phyloP scores from a whole-genome alignment of 179 eudicot species.

The Heliamphora pulchella region DNA sequence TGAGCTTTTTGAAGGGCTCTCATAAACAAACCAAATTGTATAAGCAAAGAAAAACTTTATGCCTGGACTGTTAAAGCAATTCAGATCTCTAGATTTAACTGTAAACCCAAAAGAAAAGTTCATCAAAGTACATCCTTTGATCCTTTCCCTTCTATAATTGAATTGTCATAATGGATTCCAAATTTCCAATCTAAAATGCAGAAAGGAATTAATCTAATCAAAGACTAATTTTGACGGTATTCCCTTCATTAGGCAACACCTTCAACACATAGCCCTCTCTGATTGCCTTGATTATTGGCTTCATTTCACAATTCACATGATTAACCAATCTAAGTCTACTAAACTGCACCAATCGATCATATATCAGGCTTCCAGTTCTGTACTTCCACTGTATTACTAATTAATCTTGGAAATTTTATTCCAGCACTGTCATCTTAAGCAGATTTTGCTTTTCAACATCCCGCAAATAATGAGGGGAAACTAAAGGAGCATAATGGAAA shows the following conservation, averaged over 20 bases:
- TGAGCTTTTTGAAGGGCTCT: neutral
- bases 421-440: neutral
- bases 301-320: neutral
- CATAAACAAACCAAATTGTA: neutral
- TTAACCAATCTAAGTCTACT: neutral
- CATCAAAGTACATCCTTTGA: neutral
- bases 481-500: neutral
- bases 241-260: constrained; percentile 7
- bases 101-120: neutral
- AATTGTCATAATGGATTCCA: neutral
- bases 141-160: neutral
- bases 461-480: neutral
- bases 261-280: neutral
- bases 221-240: neutral
- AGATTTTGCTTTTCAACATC: neutral
- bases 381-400: neutral
- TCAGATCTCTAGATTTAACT: neutral
- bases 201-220: too few relatives aligned
- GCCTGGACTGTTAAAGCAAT: neutral
- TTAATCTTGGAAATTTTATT: neutral
- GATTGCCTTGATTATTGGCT: neutral
- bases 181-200: too few relatives aligned
- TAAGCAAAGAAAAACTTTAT: neutral
- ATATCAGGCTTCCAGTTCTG: neutral
- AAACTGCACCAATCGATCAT: neutral